Evolutionary conservation across 371 early-diverging fungal genomes (phyloP), one percentile per base, ranked within the genome.

Genomic region (Mucor velutinosus): DNA sequence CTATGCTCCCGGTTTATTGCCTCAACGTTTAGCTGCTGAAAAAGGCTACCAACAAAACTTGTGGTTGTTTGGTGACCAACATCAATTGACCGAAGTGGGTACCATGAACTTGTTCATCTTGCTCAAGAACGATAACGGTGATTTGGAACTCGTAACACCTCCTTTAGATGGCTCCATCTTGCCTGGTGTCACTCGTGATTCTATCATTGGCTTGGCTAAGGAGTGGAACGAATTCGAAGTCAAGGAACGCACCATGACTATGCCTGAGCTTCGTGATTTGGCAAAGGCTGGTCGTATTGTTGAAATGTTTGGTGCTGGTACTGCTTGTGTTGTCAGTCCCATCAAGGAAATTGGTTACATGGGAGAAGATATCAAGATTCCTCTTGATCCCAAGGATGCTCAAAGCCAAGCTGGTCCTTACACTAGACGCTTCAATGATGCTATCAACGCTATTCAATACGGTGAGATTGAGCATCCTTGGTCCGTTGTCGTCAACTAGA

Each of bases 151-250:
- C 43, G 87, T 93, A 19, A 98, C 99, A 0, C 97, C 98, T 51
- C 91, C 92, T 15, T 87, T 97, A 66, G 97, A 97, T 81, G 99
- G 99, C 39, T 91, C 96, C 60, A 97, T 98, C 72, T 87, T 98
- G 58, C 97, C 97, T 4, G 99, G 99, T 65, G 96, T 98, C 57
- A 97, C 97, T n/a, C 92, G 99, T 65, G 95, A 95, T 86, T 95
- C 95, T 37, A 93, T 98, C 77, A 81, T 98, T 71, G 49, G 70
- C 21, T 84, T 98, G 56, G 89, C 95, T 19, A 85, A 91, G 30
- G 71, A 80, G 57, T 97, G 96, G 97, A 88, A 87, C 65, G 94
- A 95, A 67, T 95, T 96, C 83, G 90, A 95, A 82, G 97, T 98
- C 43, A 77, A 85, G 32, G 97, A 98, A 79, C 87, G 94, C 61